phyloP scores from a whole-genome alignment of 257 asterid species.

The Anisodus acutangulus region DNA sequence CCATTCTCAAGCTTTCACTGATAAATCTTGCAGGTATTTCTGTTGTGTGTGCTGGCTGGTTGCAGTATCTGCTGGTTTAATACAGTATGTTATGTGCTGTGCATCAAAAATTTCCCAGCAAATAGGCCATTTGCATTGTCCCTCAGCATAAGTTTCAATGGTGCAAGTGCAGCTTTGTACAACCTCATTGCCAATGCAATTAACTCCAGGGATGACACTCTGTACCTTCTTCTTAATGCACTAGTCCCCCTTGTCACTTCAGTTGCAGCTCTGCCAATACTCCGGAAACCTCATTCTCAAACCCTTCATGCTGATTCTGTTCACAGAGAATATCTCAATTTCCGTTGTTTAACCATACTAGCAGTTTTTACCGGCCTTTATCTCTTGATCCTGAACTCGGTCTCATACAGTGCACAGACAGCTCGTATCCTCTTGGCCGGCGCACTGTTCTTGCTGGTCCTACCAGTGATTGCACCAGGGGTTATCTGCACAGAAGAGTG shows the following conservation, averaged over 20 bases:
- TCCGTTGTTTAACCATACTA: slow-evolving; percentile 42
- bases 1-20: neutral
- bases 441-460: slow-evolving; percentile 51
- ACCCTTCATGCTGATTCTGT: slow-evolving; percentile 32
- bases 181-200: slow-evolving; percentile 59
- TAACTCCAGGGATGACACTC: slow-evolving; percentile 41
- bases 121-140: slow-evolving; percentile 61
- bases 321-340: slow-evolving; percentile 40
- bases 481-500: slow-evolving; percentile 32
- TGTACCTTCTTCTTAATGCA: slow-evolving; percentile 67
- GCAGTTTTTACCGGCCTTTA: slow-evolving; percentile 57
- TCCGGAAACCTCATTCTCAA: slow-evolving; percentile 38
- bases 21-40: slow-evolving; percentile 47
- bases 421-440: slow-evolving; percentile 48
- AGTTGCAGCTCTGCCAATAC: slow-evolving; percentile 39
- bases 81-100: slow-evolving; percentile 65
- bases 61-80: slow-evolving; percentile 78
- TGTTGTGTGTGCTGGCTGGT: slow-evolving; percentile 59
- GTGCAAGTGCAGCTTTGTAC: slow-evolving; percentile 66
- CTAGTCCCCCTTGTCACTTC: slow-evolving; percentile 52
- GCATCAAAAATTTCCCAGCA: slow-evolving; percentile 56
- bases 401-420: slow-evolving; percentile 34
- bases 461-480: slow-evolving; percentile 43
- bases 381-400: slow-evolving; percentile 50
- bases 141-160: slow-evolving; percentile 61